phyloP scores from a whole-genome alignment of 257 asterid genomes.

The Plectranthus barbatus region DNA sequence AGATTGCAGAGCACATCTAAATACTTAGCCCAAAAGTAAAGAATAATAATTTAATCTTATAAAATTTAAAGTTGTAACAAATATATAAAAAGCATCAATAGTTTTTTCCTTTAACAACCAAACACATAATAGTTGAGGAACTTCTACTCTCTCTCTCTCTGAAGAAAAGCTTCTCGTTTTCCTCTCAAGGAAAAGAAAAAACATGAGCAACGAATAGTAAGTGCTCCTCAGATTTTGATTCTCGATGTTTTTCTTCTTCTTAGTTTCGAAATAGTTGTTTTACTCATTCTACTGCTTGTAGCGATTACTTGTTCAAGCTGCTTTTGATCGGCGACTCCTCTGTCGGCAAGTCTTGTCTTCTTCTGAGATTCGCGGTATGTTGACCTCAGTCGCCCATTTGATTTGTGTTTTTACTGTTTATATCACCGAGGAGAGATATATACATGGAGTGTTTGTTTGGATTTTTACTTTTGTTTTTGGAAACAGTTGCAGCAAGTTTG shows the following conservation, averaged over 20 bases:
- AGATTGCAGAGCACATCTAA: background rate
- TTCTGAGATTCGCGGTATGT: conserved; percentile 55
- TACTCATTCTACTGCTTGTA: conserved; percentile 4
- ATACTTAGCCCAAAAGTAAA: background rate
- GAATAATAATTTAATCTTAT: background rate
- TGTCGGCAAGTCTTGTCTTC: conserved; percentile 59
- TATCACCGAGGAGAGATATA: background rate
- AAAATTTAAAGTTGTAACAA: background rate
- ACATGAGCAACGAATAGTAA: conserved; percentile 41
- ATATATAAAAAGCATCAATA: too few species aligned
- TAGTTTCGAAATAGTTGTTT: background rate
- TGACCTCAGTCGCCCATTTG: background rate
- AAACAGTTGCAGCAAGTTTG: background rate
- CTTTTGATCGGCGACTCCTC: conserved; percentile 54
- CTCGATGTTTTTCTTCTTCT: background rate
- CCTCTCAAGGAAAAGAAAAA: background rate
- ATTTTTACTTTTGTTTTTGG: background rate
- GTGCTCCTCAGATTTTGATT: conserved; percentile 4
- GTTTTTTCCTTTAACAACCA: conserved; percentile 6
- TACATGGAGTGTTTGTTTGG: background rate
- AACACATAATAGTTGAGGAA: background rate
- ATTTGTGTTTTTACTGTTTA: background rate
- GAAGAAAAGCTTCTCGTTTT: background rate
- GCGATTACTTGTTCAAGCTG: conserved; percentile 54
- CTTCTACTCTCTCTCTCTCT: background rate